phyloP scores from a whole-genome alignment of 768 basidiomycete species.

The Asterophora lycoperdoides region DNA sequence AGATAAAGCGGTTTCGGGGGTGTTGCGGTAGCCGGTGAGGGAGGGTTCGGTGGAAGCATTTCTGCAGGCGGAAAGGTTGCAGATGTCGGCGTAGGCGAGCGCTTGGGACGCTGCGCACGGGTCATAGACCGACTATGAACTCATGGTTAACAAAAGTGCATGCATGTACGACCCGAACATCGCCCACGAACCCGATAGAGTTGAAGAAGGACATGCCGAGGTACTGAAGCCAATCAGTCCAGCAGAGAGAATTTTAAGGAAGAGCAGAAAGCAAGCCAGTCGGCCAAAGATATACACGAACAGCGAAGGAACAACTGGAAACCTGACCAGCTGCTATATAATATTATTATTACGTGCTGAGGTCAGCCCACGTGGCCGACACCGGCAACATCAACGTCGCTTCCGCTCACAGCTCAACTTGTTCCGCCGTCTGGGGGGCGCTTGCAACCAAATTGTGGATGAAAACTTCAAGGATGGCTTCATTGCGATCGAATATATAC shows the following conservation, averaged over 20 bases:
- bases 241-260: constrained; percentile 6
- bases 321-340: too few species aligned
- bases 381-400: too few species aligned
- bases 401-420: too few species aligned
- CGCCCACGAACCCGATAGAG: constrained; percentile 59
- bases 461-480: too few species aligned
- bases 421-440: too few species aligned
- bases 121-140: constrained; percentile 66
- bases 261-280: constrained; percentile 4
- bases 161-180: not conserved
- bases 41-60: constrained; percentile 34
- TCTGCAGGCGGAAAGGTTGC: constrained; percentile 50
- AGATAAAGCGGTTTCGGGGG: constrained; percentile 72
- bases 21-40: constrained; percentile 32
- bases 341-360: too few species aligned
- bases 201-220: constrained; percentile 77
- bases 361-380: too few species aligned
- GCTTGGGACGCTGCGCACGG: constrained; percentile 66
- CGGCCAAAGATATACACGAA: constrained; percentile 5
- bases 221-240: constrained; percentile 33
- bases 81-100: constrained; percentile 73
- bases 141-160: not conserved
- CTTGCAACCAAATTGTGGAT: too few species aligned
- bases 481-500: too few species aligned
- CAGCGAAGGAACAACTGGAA: not conserved